Base-by-base conservation (phyloP, 352 stramenopile species). In the Phytopythium litorale region DNA sequence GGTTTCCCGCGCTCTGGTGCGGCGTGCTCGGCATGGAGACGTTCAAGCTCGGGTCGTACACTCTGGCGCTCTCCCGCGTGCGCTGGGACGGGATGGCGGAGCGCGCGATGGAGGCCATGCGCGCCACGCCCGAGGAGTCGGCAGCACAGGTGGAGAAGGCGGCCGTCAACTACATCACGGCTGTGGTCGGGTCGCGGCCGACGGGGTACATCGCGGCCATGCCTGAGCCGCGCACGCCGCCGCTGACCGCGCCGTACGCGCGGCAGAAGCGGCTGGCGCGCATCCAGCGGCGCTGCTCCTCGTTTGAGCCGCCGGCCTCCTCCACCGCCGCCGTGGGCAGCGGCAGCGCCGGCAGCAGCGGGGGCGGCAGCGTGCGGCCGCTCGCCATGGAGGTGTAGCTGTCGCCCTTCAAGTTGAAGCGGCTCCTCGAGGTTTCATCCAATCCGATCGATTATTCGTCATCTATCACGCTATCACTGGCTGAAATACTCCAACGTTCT, bases 21-120 rank as follows among this genome's bases (percentile, higher is more conserved):
- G 80, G 80, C 19, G 75, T 89, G 37, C 51, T 87, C n/a, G 65
- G 63, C 32, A 89, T 89, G 78, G 80, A 89, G 54, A 51, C 84
- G 18, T 84, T 88, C 60, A 92, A 90, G 65, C 66, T 87, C 32
- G 51, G 58, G 19, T 78, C 67, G 49, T 89, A 87, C 67, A 68
- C 65, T 23, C 28, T 80, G 19, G 72, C 66, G 16, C 71, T 89
- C 12, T 62, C 63, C 19, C 68, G 67, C 23, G 75, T 86, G 32
- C 63, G 76, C 62, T 92, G 83, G 80, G 40, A 58, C 13, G 70
- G 69, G 52, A 73, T 88, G 75, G 68, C 82, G 3, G 59, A 64
- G 13, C 71, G 71, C 23, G 79, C 84, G 1, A 67, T 87, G 42
- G 53, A 57, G 30, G 74, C 69, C 16, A 87, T 86, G 64, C 77